Base-by-base conservation (phyloP, 352 stramenopile genomes). In the Thalassiosira mediterranea region DNA sequence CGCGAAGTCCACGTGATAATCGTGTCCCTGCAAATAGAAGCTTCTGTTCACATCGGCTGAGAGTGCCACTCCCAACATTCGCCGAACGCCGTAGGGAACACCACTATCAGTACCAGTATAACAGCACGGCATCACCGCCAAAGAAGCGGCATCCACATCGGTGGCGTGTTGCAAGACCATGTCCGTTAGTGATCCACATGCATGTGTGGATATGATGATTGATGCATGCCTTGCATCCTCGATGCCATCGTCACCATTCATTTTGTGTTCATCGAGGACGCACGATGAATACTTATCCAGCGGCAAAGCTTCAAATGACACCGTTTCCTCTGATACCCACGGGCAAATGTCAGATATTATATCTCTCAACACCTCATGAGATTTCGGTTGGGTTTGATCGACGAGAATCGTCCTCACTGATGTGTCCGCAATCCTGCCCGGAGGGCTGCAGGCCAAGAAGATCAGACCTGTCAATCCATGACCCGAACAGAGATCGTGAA, bases 91-190 rank as follows among this genome's bases (percentile, higher is more conserved):
- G 54, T 77, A 85, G n/a, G 81, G 76, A 19, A 57, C 47, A 19
- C 65, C 72, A 8, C 49, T 56, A 44, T 79, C 77, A 15, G 81
- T 83, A 17, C 75, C 75, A 23, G 81, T 84, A 32, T 84, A 85
- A 47, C 81, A 88, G 58, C 81, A 88, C 13, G 81, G 81, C 81
- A 88, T 88, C 3, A 83, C 71, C 11, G 81, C 73, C 26, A 88
- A 37, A 13, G 71, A 76, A 19, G 58, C 47, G 25, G 66, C 62
- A 17, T 61, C 5, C n/a, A 31, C 49, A 8, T 64, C 29, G 19
- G 72, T 38, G 23, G 79, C 63, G 58, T 77, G 66, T 26, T 72
- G 8, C 11, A 88, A 46, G 11, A 86, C 81, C 29, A 44, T 13
- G 53, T 88, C 81, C 10, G 81, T 86, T 25, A 88, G 51, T 44